Percentiles rank a stretch among this genome's conserved stretches.
phyloP scores from a whole-genome alignment of 805 yeast species.

The Candida insectalens region DNA sequence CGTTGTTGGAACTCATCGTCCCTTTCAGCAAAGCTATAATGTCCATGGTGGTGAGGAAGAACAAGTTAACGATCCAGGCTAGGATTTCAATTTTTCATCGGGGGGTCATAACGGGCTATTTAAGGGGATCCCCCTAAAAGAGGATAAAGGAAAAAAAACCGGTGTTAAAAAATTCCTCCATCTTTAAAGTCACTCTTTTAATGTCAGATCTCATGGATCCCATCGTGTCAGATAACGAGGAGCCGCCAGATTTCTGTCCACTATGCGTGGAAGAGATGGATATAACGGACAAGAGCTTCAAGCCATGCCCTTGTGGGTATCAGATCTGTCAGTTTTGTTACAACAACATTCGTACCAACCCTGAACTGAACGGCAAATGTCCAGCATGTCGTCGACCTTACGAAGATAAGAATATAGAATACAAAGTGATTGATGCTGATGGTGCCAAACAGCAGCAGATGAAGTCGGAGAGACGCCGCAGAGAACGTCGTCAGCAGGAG shows the following conservation, averaged over 20 bases:
- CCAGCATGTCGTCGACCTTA: constrained; percentile 95
- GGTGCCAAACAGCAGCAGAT: constrained; percentile 78
- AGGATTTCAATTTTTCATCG: too few relatives aligned
- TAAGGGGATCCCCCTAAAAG: too few relatives aligned
- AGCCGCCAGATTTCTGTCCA: constrained; percentile 81
- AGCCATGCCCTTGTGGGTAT: constrained; percentile 99
- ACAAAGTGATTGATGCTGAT: constrained; percentile 72
- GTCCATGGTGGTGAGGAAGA: neutral
- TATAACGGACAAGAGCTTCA: constrained; percentile 88
- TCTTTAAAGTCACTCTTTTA: too few relatives aligned
- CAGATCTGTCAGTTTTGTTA: constrained; percentile 98
- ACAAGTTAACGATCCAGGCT: too few relatives aligned
- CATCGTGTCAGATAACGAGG: constrained; percentile 51
- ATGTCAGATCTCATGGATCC: constrained; percentile 32
- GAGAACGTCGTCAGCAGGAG: constrained; percentile 76
- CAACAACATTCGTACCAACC: constrained; percentile 91
- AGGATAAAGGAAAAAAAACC: too few relatives aligned
- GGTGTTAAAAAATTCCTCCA: too few relatives aligned
- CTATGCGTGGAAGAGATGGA: constrained; percentile 98
- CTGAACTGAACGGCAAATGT: constrained; percentile 91
- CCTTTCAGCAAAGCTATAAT: constrained; percentile 10
- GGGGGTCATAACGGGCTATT: too few relatives aligned
- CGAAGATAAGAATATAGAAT: constrained; percentile 89
- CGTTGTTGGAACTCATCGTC: constrained; percentile 35
- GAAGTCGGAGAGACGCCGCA: constrained; percentile 71